Base-by-base conservation (phyloP, 108 stramenopile genomes). In the Nitzschia palea region DNA sequence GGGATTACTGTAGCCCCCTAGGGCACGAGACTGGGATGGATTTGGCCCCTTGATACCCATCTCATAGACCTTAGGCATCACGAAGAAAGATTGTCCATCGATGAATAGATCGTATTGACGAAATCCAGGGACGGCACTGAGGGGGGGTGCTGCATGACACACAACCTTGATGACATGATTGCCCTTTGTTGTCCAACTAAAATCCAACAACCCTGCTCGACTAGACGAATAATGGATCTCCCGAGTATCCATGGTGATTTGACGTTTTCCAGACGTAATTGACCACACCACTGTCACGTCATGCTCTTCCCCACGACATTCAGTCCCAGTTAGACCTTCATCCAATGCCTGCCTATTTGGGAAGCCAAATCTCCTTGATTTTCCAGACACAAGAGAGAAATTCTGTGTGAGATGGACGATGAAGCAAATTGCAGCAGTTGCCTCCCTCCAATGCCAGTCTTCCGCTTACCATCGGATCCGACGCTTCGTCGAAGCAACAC, bases 251-350 rank as follows among this genome's bases (percentile, higher is more conserved):
- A 84, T 79, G 40, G 80, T 53, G 57, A 91, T 76, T 36, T 86
- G 65, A 9, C 90, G 84, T 53, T 95, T 95, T 35, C 94, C 94
- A 22, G 86, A 88, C 4, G 94, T 91, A 55, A 95, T 62, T 43
- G 80, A 82, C 94, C 94, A 95, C 8, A 93, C 85, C 48, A 95
- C 42, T 45, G 73, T 83, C 55, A 95, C 79, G 51, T 95, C 94
- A 58, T 95, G 94, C 53, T 95, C 94, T 61, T 95, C 94, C 6
- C 94, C 94, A 32, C 94, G 87, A 59, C 91, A 93, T 30, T 79
- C 94, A 2, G 81, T 91, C 12, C 94, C 94, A 43, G 82, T 88
- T 61, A 73, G 64, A 26, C 91, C 91, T 2, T 73, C 59, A 5
- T 68, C 80, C 64, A 95, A 74, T 44, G 94, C 91, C 56, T 81